A percentile compares a stretch with the other conserved stretches of the same genome.
These are phyloP conservation scores for Coprinopsis marcescibilis DNA, from an alignment of 768 basidiomycete species.

Conservation along the genomic window DNA sequence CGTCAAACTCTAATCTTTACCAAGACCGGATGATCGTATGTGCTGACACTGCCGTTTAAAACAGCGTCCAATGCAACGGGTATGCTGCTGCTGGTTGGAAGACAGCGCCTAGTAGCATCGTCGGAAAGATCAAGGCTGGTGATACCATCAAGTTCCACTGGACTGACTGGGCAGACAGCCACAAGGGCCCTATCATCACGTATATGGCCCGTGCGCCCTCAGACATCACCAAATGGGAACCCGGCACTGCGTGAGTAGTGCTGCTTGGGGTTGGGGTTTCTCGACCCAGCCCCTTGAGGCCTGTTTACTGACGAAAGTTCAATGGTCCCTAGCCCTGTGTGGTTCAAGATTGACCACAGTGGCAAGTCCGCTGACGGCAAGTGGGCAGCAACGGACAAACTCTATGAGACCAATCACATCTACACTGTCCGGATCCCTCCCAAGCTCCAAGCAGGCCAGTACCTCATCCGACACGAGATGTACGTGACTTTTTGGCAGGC, in stretches of 20 bases:
- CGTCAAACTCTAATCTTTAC: background rate
- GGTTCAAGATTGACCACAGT: conserved; percentile 42
- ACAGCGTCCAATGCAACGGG: conserved; percentile 27
- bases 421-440: conserved; percentile 41
- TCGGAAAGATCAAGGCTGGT: conserved; percentile 34
- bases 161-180: conserved; percentile 32
- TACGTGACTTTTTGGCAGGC: conserved; percentile 13
- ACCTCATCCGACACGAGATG: conserved; percentile 44
- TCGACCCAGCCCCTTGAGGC: background rate
- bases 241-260: conserved; percentile 26
- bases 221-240: conserved; percentile 36
- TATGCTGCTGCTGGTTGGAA: conserved; percentile 18
- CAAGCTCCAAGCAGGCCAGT: conserved; percentile 38
- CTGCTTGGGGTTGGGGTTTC: background rate
- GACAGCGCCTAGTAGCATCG: conserved; percentile 30
- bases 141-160: conserved; percentile 34
- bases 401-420: conserved; percentile 30
- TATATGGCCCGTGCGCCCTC: conserved; percentile 39
- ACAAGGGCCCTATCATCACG: conserved; percentile 37
- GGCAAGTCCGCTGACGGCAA: conserved; percentile 37
- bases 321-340: conserved; percentile 31
- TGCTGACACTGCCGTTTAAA: background rate
- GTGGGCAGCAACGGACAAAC: conserved; percentile 38
- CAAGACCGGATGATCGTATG: background rate
- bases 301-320: too few species aligned